Evolutionary conservation across 805 yeast species (phyloP), one percentile per base, ranked within the genome.

Genomic region (Candida bentonensis): DNA sequence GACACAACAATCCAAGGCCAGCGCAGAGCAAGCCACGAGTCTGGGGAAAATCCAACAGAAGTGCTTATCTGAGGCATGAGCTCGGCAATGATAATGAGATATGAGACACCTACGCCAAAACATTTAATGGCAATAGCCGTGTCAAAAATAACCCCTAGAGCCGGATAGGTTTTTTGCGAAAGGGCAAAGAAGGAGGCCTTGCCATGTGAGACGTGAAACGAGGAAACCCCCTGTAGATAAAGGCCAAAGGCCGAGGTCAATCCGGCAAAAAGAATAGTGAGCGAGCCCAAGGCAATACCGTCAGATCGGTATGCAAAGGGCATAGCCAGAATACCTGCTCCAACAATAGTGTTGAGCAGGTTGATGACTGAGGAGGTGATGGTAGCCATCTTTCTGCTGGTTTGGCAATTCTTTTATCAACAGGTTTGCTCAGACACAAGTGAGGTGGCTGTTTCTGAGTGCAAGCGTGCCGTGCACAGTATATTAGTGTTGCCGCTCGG

Each of bases 291-390:
- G 3, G 72, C 42, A 3, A 79, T 57, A 9, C 87, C 84, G 55
- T 82, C 81, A 17, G 80, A 67, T 39, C 69, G 65, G 55, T 77
- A 72, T 1, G 88, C 82, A 49, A 70, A 76, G 2, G 92, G 88
- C 69, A 82, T 72, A 17, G 87, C 85, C 41, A 82, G 70, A 52
- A 82, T 66, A 0, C 92, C 92, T 1, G 92, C 86, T 3, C 89
- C 89, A 21, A 80, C 68, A 46, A 81, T 79, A 36, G 89, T 82
- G 59, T 82, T 82, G 47, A 78, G 66, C 42, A 83, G 67, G 62
- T 79, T 80, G 51, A 80, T 67, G 22, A 74, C 60, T 4, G 84
- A 75, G 3, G 84, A 76, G 2, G 60, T 47, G 23, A 69, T 57
- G 20, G 78, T 65, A 4, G 82, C 79, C 22, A 49, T 47, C 5